These are phyloP conservation scores for Yamadazyma akitaensis DNA, from an alignment of 805 yeast genomes.

Conservation along the genomic window DNA sequence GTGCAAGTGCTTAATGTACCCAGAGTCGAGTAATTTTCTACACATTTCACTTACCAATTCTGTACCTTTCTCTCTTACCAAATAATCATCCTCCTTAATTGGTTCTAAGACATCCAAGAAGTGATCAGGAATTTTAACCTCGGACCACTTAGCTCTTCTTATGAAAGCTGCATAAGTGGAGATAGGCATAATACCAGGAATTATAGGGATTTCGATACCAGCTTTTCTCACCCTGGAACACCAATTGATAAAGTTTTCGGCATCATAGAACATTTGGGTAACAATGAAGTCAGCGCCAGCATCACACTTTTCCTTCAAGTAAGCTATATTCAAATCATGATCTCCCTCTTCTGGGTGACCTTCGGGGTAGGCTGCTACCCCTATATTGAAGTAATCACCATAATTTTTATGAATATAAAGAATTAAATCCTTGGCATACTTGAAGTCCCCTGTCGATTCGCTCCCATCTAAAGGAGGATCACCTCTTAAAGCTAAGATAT, in stretches of 20 bases:
- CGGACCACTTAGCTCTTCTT: constrained; percentile 94
- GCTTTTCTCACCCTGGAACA: constrained; percentile 61
- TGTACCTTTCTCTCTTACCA: constrained; percentile 83
- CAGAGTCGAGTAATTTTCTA: constrained; percentile 61
- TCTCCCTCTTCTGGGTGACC: constrained; percentile 86
- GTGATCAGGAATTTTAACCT: constrained; percentile 71
- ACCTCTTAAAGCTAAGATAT: constrained; percentile 90
- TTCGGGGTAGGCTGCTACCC: constrained; percentile 97
- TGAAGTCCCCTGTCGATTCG: constrained; percentile 78
- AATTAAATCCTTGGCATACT: constrained; percentile 84
- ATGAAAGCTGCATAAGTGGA: constrained; percentile 90
- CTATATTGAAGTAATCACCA: constrained; percentile 89
- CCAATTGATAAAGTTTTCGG: constrained; percentile 81
- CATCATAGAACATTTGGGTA: constrained; percentile 97
- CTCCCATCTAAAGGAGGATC: constrained; percentile 84
- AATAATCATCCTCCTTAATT: constrained; percentile 83
- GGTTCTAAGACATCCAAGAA: constrained; percentile 72
- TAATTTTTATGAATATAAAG: constrained; percentile 68
- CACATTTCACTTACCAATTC: constrained; percentile 84
- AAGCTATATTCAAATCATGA: constrained; percentile 49
- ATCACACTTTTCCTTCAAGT: constrained; percentile 83
- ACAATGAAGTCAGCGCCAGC: constrained; percentile 92
- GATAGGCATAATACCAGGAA: constrained; percentile 99
- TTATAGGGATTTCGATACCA: constrained; percentile 81
- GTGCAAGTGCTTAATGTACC: constrained; percentile 80